These are phyloP conservation scores for Leersia perrieri DNA, from an alignment of 176 grass and related monocot species.

Conservation along the genomic window DNA sequence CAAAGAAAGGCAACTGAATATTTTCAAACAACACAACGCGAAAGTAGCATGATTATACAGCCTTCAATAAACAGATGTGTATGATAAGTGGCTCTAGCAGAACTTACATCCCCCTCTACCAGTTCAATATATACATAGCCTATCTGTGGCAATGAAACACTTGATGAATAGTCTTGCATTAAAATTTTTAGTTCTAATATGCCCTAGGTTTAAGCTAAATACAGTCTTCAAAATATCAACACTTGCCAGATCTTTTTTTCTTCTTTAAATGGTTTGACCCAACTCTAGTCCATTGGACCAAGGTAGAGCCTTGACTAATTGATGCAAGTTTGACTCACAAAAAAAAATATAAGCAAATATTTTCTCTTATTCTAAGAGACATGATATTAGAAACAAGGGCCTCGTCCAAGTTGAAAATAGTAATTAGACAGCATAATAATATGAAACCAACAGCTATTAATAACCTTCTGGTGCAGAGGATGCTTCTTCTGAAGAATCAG, in stretches of 20 bases:
- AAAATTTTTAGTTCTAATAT: neutral
- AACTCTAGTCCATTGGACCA: neutral
- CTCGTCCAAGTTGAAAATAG: neutral
- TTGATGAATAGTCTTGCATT: neutral
- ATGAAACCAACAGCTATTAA: slow-evolving; percentile 30
- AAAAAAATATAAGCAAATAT: neutral
- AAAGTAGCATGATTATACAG: slow-evolving; percentile 16
- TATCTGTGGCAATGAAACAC: neutral
- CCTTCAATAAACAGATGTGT: neutral
- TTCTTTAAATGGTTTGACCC: neutral
- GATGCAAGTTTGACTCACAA: neutral
- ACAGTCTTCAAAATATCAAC: neutral
- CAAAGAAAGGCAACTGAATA: slow-evolving; percentile 11
- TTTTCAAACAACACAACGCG: neutral
- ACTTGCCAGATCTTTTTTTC: slow-evolving; percentile 13
- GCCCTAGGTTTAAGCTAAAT: neutral
- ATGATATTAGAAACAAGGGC: slow-evolving; percentile 16
- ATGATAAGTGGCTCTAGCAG: slow-evolving; percentile 6
- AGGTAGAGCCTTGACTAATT: neutral
- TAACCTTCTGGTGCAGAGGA: slow-evolving; percentile 56
- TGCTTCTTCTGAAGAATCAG: slow-evolving; percentile 40
- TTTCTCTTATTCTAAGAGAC: slow-evolving; percentile 8
- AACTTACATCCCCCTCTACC: neutral
- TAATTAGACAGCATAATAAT: slow-evolving; percentile 4
- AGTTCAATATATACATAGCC: neutral